phyloP scores from a whole-genome alignment of 768 basidiomycete species.

The Lactarius akahatsu region DNA sequence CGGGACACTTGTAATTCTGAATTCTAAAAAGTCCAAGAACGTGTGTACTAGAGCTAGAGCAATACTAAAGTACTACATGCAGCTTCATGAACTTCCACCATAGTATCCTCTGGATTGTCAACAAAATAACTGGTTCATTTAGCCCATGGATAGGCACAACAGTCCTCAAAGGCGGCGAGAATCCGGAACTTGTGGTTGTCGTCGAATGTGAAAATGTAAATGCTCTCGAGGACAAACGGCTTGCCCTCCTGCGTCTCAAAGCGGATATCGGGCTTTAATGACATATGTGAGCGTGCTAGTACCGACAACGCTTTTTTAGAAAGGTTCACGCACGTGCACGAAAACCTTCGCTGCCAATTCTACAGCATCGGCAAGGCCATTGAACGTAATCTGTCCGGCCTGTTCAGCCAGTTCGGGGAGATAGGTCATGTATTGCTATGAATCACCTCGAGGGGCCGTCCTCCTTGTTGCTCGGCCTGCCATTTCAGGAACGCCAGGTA shows the following conservation, averaged over 20 bases:
- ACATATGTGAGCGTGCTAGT: background rate
- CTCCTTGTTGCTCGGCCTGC: constrained; percentile 1
- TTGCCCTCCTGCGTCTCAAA: constrained; percentile 6
- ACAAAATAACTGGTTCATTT: background rate
- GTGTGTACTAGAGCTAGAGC: too few relatives aligned
- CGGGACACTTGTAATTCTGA: too few relatives aligned
- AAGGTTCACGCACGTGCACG: constrained; percentile 8
- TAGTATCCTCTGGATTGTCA: background rate
- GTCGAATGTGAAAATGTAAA: constrained; percentile 14
- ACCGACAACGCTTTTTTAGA: background rate
- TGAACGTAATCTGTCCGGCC: constrained; percentile 3
- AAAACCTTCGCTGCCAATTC: background rate
- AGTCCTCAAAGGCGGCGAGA: constrained; percentile 7
- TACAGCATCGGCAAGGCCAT: constrained; percentile 6
- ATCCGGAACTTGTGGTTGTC: constrained; percentile 11
- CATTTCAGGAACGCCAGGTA: constrained; percentile 13
- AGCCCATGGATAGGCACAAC: background rate
- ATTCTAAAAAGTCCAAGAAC: too few relatives aligned
- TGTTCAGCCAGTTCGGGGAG: background rate
- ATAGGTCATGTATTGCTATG: background rate
- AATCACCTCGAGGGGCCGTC: constrained; percentile 6
- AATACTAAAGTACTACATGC: background rate
- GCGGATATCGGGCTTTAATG: background rate
- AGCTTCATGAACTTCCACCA: background rate
- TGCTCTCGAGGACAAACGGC: constrained; percentile 11